Percentiles rank a stretch among this genome's conserved stretches.
phyloP scores from a whole-genome alignment of 805 yeast genomes.

The Komagataella mondaviorum region DNA sequence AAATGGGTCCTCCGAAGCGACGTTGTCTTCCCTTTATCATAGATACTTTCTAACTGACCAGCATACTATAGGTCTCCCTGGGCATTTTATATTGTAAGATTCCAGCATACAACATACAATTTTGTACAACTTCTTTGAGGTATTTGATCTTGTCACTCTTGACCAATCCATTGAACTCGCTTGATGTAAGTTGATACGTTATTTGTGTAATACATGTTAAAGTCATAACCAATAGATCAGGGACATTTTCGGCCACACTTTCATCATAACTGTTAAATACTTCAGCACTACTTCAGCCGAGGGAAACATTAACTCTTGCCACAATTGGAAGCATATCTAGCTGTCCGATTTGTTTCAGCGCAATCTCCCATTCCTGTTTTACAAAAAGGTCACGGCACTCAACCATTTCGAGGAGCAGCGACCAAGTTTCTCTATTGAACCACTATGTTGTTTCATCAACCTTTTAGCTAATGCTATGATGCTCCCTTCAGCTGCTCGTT shows the following conservation, averaged over 20 bases:
- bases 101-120: constrained; percentile 91
- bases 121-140: constrained; percentile 55
- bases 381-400: constrained; percentile 49
- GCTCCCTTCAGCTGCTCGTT: constrained; percentile 28
- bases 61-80: constrained; percentile 59
- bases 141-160: constrained; percentile 41
- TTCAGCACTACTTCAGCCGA: constrained; percentile 56
- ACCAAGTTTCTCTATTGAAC: constrained; percentile 55
- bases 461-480: constrained; percentile 32
- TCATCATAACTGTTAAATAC: constrained; percentile 55
- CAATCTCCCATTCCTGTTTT: constrained; percentile 41
- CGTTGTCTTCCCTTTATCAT: constrained; percentile 5
- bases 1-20: constrained; percentile 57
- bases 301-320: constrained; percentile 31
- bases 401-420: constrained; percentile 49
- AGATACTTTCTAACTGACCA: constrained; percentile 49
- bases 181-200: constrained; percentile 28
- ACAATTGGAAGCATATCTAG: constrained; percentile 57
- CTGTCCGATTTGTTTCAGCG: constrained; percentile 39
- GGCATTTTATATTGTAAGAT: constrained; percentile 92
- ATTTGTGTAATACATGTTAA: constrained; percentile 65
- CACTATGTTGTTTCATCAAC: constrained; percentile 29
- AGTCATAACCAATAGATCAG: constrained; percentile 64
- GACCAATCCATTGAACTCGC: constrained; percentile 21
- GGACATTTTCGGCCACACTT: constrained; percentile 63